Conservation (phyloP, 164 flowering plant genomes). For the Euptelea pleiosperma region DNA sequence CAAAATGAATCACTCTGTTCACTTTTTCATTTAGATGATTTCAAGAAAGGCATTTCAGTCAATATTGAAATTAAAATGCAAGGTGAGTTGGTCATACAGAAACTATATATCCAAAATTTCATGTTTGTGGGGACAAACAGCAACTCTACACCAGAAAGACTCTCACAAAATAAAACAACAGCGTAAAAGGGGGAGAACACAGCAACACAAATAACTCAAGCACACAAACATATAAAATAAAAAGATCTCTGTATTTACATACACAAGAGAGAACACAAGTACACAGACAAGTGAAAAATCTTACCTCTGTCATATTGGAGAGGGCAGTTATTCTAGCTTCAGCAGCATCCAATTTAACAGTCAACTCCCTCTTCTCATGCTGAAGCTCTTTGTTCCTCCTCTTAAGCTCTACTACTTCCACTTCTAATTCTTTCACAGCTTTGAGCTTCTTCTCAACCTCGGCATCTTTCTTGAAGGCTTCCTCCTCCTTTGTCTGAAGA, state of each 20-base stretch:
- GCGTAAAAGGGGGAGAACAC: neutral
- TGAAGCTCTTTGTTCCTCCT: conserved; percentile 91
- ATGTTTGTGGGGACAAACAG: neutral
- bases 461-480: conserved; percentile 64
- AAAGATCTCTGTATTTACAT: too few relatives aligned
- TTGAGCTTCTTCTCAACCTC: conserved; percentile 78
- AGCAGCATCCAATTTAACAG: conserved; percentile 73
- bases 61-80: neutral
- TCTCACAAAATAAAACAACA: neutral
- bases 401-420: conserved; percentile 78
- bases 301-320: conserved; percentile 86
- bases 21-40: too few relatives aligned
- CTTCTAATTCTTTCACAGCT: conserved; percentile 73
- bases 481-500: conserved; percentile 78
- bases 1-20: too few relatives aligned
- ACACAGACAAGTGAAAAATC: too few relatives aligned
- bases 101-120: neutral
- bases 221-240: too few relatives aligned
- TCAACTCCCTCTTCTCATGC: conserved; percentile 84
- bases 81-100: neutral
- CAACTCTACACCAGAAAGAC: neutral
- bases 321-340: conserved; percentile 59
- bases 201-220: too few relatives aligned
- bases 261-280: too few relatives aligned
- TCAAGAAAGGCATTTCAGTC: neutral